Evolutionary conservation across 2,329 filamentous ascomycete genomes (phyloP).

Genomic region (Sporothrix globosa): DNA sequence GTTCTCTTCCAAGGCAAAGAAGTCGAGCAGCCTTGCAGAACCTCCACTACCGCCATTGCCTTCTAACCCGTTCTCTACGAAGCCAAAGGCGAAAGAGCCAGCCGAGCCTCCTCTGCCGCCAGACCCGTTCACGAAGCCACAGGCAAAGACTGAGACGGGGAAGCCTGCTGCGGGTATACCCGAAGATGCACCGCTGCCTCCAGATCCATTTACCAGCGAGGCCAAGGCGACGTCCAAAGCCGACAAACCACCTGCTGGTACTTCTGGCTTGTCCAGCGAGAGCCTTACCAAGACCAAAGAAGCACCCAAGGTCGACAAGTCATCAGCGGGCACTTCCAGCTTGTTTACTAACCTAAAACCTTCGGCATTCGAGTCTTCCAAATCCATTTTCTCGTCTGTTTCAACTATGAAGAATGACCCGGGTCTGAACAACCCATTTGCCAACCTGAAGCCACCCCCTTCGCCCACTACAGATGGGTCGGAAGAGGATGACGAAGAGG

Average conservation of each 20-base stretch:
- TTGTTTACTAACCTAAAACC: constrained; percentile 32
- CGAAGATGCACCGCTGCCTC: constrained; percentile 38
- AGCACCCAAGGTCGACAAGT: constrained; percentile 35
- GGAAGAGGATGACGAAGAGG: constrained; percentile 39
- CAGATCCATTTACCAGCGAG: constrained; percentile 43
- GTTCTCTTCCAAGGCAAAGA: constrained; percentile 32
- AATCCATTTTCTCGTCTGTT: constrained; percentile 34
- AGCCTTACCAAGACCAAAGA: constrained; percentile 32
- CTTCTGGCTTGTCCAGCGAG: constrained; percentile 32
- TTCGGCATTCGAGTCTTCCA: constrained; percentile 7
- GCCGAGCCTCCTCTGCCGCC: constrained; percentile 40
- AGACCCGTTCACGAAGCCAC: constrained; percentile 36
- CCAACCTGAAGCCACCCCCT: constrained; percentile 35
- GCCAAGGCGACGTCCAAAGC: constrained; percentile 34
- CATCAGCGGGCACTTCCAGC: constrained; percentile 30
- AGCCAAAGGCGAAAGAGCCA: constrained; percentile 35
- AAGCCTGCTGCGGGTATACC: constrained; percentile 12
- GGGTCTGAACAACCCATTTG: constrained; percentile 33
- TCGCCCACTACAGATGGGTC: constrained; percentile 34
- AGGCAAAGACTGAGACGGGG: not conserved
- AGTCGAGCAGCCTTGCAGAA: constrained; percentile 25
- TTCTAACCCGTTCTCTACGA: constrained; percentile 43
- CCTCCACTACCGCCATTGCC: constrained; percentile 34
- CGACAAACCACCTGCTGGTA: constrained; percentile 32
- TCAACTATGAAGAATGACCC: constrained; percentile 20